Percentiles rank a stretch among this genome's conserved stretches.
Conservation (phyloP, 768 basidiomycete genomes). For the Lyophyllum atratum region DNA sequence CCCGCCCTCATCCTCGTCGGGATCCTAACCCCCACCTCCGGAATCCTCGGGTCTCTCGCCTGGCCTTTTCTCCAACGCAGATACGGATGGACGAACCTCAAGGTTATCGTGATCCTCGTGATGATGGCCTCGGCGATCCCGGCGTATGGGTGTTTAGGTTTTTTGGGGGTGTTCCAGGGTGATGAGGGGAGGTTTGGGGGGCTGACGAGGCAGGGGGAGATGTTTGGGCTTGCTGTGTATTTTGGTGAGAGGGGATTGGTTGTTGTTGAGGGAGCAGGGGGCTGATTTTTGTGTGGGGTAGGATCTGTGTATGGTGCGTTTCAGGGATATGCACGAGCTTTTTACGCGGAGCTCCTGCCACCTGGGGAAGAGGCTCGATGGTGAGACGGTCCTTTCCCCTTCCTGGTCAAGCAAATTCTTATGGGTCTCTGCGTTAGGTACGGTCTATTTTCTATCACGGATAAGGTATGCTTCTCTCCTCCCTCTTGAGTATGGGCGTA, state of each 20-base stretch:
- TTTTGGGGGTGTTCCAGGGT: constrained; percentile 55
- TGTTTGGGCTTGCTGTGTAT: constrained; percentile 81
- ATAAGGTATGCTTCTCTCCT: constrained; percentile 56
- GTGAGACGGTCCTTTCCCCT: constrained; percentile 37
- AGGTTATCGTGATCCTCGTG: constrained; percentile 68
- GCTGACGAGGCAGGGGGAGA: constrained; percentile 77
- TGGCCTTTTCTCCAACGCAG: constrained; percentile 76
- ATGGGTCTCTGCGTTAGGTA: constrained; percentile 37
- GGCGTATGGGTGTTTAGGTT: constrained; percentile 81
- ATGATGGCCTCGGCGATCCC: constrained; percentile 68
- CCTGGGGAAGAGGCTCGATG: constrained; percentile 88
- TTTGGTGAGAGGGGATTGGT: constrained; percentile 57
- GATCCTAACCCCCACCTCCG: constrained; percentile 72
- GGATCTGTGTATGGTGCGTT: constrained; percentile 86
- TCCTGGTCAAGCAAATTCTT: background rate
- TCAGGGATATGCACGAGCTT: constrained; percentile 85
- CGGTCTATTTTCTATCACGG: constrained; percentile 87
- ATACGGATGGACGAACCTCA: constrained; percentile 65
- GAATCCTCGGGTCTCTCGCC: constrained; percentile 82
- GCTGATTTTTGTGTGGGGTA: constrained; percentile 39
- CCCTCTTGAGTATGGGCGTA: constrained; percentile 10
- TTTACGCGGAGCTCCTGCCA: constrained; percentile 86
- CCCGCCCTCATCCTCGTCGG: constrained; percentile 81
- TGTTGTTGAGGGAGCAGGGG: background rate
- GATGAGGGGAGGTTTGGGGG: constrained; percentile 59